phyloP scores from a whole-genome alignment of 2,329 filamentous ascomycete species.

The Aureobasidium sp. region DNA sequence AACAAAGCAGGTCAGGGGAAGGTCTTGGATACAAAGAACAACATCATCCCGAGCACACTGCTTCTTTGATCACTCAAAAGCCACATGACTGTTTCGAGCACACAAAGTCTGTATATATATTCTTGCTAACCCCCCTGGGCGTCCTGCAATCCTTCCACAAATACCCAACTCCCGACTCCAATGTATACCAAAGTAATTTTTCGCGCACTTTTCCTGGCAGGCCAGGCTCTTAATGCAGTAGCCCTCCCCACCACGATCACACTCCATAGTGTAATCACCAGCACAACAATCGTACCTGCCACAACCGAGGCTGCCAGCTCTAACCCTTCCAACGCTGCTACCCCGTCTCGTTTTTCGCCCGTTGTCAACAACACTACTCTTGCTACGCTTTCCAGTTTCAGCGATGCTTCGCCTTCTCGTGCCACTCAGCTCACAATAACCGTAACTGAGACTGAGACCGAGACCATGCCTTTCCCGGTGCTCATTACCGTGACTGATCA shows the following conservation, averaged over 20 bases:
- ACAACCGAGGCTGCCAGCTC: background rate
- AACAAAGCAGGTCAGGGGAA: background rate
- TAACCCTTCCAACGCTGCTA: background rate
- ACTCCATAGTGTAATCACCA: constrained; percentile 1
- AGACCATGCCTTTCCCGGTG: background rate
- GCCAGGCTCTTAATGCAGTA: constrained; percentile 10
- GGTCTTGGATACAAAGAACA: background rate
- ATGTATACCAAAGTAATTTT: constrained; percentile 5
- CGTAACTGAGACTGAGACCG: background rate
- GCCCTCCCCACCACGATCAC: constrained; percentile 9
- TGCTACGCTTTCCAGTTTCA: background rate
- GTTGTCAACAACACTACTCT: background rate
- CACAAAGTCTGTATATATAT: background rate
- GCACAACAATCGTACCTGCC: background rate
- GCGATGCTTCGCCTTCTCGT: background rate
- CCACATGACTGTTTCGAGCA: background rate
- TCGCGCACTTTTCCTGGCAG: constrained; percentile 9
- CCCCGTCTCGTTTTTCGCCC: background rate
- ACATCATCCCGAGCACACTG: background rate
- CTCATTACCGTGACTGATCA: background rate
- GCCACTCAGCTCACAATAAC: background rate
- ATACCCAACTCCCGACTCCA: background rate
- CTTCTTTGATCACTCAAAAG: background rate
- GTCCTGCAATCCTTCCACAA: background rate
- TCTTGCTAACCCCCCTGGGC: background rate